phyloP scores from a whole-genome alignment of 2,329 filamentous ascomycete genomes.

The Atkinsonella texensis region DNA sequence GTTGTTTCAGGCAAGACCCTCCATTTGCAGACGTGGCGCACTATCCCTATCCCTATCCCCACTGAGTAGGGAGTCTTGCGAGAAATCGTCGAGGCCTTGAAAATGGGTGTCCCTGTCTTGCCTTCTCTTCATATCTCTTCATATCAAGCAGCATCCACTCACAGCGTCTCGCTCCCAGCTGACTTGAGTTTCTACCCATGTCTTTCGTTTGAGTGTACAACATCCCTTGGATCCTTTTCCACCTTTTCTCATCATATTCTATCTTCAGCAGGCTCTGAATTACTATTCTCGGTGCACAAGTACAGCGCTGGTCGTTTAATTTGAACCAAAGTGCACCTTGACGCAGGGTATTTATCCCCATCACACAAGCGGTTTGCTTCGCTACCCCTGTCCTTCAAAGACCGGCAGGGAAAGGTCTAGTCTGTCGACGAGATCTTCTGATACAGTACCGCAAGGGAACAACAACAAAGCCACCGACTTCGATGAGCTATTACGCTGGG shows the following conservation, averaged over 20 bases:
- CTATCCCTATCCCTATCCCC: too few species aligned
- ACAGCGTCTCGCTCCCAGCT: not conserved
- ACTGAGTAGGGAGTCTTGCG: too few species aligned
- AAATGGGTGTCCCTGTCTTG: too few species aligned
- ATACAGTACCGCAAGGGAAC: slow-evolving; percentile 7
- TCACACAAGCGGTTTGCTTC: not conserved
- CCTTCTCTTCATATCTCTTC: not conserved
- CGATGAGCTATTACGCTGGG: slow-evolving; percentile 17
- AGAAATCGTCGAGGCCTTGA: too few species aligned
- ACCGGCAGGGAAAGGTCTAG: not conserved
- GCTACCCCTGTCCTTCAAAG: too few species aligned
- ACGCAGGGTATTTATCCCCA: not conserved
- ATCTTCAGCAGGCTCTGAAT: slow-evolving; percentile 7
- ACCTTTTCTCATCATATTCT: not conserved
- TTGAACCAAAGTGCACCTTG: not conserved
- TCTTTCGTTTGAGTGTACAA: not conserved
- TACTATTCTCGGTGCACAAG: not conserved
- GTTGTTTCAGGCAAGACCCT: too few species aligned
- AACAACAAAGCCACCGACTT: slow-evolving; percentile 4
- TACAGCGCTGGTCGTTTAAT: not conserved
- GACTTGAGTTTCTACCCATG: not conserved
- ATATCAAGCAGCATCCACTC: not conserved
- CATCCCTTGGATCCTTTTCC: not conserved
- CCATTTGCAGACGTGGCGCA: too few species aligned
- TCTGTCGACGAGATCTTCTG: not conserved